Percentiles rank a stretch among this genome's conserved stretches.
These are phyloP conservation scores for Acrocalymma vagum DNA, from an alignment of 2,329 filamentous ascomycete genomes.

Conservation along the genomic window DNA sequence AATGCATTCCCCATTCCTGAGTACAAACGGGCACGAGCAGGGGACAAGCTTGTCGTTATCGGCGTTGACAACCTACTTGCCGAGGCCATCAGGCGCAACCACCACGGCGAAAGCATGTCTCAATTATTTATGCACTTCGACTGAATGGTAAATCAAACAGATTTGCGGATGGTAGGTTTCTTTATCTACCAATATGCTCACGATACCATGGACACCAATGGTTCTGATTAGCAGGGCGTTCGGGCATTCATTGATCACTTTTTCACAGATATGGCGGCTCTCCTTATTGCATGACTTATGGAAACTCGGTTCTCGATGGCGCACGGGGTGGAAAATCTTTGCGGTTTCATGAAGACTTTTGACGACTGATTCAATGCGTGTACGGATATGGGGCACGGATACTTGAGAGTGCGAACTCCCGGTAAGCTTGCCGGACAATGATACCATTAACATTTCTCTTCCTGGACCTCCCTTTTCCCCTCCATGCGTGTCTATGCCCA, in stretches of 20 bases:
- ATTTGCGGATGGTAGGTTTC: not conserved
- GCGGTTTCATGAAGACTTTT: slow-evolving; percentile 3
- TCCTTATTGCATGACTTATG: slow-evolving; percentile 8
- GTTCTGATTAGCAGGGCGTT: slow-evolving; percentile 18
- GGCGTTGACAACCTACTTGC: slow-evolving; percentile 88
- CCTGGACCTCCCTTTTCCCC: not conserved
- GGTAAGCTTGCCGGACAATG: no score
- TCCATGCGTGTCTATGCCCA: not conserved
- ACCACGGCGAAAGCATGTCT: slow-evolving; percentile 87
- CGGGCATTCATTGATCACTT: slow-evolving; percentile 9
- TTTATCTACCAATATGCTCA: not conserved
- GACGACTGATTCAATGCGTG: slow-evolving; percentile 1
- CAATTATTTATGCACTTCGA: slow-evolving; percentile 58
- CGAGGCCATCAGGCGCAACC: slow-evolving; percentile 93
- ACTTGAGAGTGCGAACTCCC: no score
- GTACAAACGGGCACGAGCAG: slow-evolving; percentile 72
- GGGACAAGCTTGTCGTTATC: slow-evolving; percentile 82
- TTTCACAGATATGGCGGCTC: slow-evolving; percentile 4
- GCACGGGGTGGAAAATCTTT: slow-evolving; percentile 2
- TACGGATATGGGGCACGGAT: no score
- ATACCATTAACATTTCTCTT: slow-evolving; percentile 2
- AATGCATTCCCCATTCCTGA: slow-evolving; percentile 94
- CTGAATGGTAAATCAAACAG: slow-evolving; percentile 18
- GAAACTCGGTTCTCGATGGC: no score
- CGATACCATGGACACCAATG: not conserved